Conservation (phyloP, 305 asterid genomes). For the Fraxinus greggii region DNA sequence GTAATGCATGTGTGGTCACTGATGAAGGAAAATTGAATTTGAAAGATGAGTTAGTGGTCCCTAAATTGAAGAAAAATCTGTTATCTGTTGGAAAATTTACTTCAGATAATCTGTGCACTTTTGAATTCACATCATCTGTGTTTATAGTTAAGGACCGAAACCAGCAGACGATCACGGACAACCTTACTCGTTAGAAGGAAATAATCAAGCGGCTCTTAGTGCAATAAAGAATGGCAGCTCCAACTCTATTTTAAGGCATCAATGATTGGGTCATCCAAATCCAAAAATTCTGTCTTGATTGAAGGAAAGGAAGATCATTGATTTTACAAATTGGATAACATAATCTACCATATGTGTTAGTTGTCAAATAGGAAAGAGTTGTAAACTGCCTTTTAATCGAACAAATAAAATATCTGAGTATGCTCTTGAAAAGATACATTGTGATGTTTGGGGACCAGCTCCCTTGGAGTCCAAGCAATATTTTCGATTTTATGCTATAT, state of each 20-base stretch:
- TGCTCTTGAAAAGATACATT: background rate
- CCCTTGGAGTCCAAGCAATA: background rate
- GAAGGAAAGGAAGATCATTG: background rate
- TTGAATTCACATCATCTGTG: background rate
- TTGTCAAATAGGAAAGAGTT: slow-evolving; percentile 4
- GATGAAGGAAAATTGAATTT: background rate
- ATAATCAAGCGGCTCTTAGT: background rate
- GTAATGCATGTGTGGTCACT: background rate
- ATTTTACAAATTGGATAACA: background rate
- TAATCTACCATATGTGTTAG: background rate
- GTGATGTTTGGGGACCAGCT: slow-evolving; percentile 19
- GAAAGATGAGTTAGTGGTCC: background rate
- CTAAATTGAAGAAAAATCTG: background rate
- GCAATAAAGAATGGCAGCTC: background rate
- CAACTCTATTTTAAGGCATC: background rate
- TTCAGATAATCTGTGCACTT: background rate
- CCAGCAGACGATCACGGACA: background rate
- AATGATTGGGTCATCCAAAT: background rate
- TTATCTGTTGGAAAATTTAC: background rate
- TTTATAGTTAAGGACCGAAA: background rate
- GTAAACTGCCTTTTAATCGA: background rate
- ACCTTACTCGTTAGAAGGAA: background rate
- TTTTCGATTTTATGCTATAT: background rate
- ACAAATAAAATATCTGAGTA: background rate
- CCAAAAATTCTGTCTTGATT: background rate